Evolutionary conservation across 306 rosid genomes (phyloP).

Genomic region (Malus sylvestris): DNA sequence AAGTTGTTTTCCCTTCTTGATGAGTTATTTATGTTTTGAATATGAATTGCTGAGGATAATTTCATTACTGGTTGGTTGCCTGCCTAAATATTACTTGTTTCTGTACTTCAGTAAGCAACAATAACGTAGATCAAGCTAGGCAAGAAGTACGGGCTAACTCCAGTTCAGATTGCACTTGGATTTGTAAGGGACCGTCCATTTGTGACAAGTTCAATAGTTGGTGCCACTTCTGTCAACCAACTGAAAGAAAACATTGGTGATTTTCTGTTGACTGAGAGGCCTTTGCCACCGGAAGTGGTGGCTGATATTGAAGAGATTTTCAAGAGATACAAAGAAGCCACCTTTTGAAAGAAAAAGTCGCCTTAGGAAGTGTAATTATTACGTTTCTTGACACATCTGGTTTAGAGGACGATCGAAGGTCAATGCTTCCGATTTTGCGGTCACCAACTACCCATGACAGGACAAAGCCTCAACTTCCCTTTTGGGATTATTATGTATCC

Average conservation of each 20-base stretch:
- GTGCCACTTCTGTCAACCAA: constrained; percentile 81
- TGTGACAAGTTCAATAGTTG: constrained; percentile 78
- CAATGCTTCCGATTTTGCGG: neutral
- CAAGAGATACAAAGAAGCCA: constrained; percentile 77
- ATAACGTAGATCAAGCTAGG: constrained; percentile 54
- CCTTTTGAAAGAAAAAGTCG: constrained; percentile 26
- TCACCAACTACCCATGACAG: neutral
- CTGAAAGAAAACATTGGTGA: constrained; percentile 78
- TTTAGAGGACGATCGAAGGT: neutral
- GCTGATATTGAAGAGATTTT: constrained; percentile 59
- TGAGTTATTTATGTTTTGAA: neutral
- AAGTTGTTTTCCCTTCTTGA: neutral
- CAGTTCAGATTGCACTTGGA: constrained; percentile 79
- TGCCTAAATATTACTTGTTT: neutral
- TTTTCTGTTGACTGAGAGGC: constrained; percentile 53
- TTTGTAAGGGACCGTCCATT: constrained; percentile 82
- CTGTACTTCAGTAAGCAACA: constrained; percentile 64
- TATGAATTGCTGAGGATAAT: neutral
- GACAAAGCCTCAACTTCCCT: neutral
- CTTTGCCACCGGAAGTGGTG: constrained; percentile 53
- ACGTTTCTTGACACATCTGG: neutral
- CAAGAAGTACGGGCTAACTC: constrained; percentile 60
- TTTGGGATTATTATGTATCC: neutral
- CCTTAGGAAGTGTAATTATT: neutral
- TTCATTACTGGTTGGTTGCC: neutral